phyloP scores from a whole-genome alignment of 2,329 filamentous ascomycete species.

The Helotiales sp. region DNA sequence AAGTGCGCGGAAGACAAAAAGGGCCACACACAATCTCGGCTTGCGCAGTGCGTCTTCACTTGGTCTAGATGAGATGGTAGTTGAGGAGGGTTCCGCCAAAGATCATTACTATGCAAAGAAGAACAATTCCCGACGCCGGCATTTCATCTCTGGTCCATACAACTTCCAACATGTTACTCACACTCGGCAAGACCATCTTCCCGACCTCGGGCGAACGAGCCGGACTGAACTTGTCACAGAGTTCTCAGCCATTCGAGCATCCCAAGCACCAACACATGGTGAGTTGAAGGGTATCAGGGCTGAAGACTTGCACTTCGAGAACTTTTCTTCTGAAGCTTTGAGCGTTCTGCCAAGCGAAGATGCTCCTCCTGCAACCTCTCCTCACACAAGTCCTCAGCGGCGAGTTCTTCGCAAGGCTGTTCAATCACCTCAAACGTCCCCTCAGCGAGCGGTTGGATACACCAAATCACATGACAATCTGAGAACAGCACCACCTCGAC shows the following conservation, averaged over 20 bases:
- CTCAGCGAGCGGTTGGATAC: conserved; percentile 26
- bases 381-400: conserved; percentile 26
- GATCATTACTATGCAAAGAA: conserved; percentile 34
- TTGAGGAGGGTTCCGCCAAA: conserved; percentile 31
- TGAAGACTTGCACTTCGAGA: conserved; percentile 52
- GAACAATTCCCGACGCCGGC: conserved; percentile 23
- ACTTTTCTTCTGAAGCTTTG: conserved; percentile 54
- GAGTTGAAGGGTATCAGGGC: conserved; percentile 47
- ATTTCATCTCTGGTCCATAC: conserved; percentile 63
- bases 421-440: conserved; percentile 26
- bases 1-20: conserved; percentile 53
- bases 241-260: conserved; percentile 49
- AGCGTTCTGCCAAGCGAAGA: conserved; percentile 32
- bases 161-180: conserved; percentile 71
- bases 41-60: conserved; percentile 26
- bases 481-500: conserved; percentile 51
- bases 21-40: conserved; percentile 48
- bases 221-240: conserved; percentile 51
- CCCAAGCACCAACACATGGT: conserved; percentile 45
- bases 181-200: conserved; percentile 55
- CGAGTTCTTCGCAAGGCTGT: conserved; percentile 29
- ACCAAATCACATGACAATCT: conserved; percentile 51
- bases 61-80: conserved; percentile 17
- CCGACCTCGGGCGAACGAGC: conserved; percentile 48
- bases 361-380: conserved; percentile 11